phyloP scores from a whole-genome alignment of 1,284 basidiomycete species.

The Afroboletus lepidellus region DNA sequence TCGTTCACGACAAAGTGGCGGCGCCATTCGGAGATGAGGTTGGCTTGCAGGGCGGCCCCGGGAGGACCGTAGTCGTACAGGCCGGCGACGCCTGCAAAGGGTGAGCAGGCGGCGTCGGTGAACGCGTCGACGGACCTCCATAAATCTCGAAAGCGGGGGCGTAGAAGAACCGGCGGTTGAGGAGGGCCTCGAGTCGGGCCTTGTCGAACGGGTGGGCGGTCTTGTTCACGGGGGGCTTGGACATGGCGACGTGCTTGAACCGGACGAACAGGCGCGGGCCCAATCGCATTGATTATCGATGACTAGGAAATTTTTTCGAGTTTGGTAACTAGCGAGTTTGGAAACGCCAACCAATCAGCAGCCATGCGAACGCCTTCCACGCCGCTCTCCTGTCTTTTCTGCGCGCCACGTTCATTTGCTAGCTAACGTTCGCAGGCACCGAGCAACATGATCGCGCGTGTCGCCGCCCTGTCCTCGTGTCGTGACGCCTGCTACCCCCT shows the following conservation, averaged over 20 bases:
- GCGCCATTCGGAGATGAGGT: constrained; percentile 96
- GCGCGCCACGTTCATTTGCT: too few relatives aligned
- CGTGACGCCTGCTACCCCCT: too few relatives aligned
- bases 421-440: too few relatives aligned
- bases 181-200: constrained; percentile 78
- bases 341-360: too few relatives aligned
- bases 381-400: too few relatives aligned
- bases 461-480: too few relatives aligned
- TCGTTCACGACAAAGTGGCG: constrained; percentile 99
- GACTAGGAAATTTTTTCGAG: neutral
- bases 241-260: constrained; percentile 25
- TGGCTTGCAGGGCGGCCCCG: constrained; percentile 93
- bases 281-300: constrained; percentile 22
- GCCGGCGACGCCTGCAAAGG: constrained; percentile 81
- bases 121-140: constrained; percentile 70
- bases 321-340: too few relatives aligned
- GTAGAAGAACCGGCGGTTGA: constrained; percentile 95
- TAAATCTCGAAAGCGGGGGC: constrained; percentile 99
- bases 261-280: constrained; percentile 10
- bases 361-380: too few relatives aligned
- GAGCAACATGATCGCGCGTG: too few relatives aligned
- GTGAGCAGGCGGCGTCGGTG: neutral
- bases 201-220: constrained; percentile 90
- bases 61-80: constrained; percentile 96
- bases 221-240: constrained; percentile 67